phyloP scores from a whole-genome alignment of 2,329 filamentous ascomycete genomes.

The Teratosphaeria nubilosa region DNA sequence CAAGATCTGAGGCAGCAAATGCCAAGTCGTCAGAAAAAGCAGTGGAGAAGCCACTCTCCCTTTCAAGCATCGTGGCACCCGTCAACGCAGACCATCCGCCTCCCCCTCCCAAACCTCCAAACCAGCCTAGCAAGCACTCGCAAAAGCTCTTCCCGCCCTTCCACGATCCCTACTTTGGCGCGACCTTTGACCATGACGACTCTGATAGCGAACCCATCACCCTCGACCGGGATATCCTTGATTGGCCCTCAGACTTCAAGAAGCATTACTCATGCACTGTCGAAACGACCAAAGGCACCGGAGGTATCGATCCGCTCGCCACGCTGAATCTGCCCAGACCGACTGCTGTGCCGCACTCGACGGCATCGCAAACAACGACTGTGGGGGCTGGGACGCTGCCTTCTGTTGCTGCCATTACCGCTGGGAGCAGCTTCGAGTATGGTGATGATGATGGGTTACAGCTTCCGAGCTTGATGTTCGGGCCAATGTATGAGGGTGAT shows the following conservation, averaged over 20 bases:
- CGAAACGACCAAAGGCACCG: not conserved
- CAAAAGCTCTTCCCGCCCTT: conserved; percentile 13
- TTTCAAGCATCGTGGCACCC: not conserved
- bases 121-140: conserved; percentile 1
- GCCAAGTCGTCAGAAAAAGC: not conserved
- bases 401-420: conserved; percentile 12
- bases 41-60: not conserved
- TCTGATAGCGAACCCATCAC: conserved; percentile 19
- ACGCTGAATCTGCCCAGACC: conserved; percentile 16
- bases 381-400: conserved; percentile 4
- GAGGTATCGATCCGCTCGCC: conserved; percentile 16
- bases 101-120: not conserved
- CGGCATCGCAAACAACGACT: not conserved
- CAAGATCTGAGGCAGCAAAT: not conserved
- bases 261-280: not conserved
- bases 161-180: conserved; percentile 21
- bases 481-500: conserved; percentile 7
- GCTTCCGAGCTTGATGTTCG: conserved; percentile 19
- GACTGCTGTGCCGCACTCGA: not conserved
- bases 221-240: conserved; percentile 26
- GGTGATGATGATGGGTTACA: conserved; percentile 12
- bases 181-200: conserved; percentile 14
- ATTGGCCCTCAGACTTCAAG: conserved; percentile 14
- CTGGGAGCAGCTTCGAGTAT: conserved; percentile 1
- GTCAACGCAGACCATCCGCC: not conserved